Evolutionary conservation across 768 basidiomycete genomes (phyloP), one percentile per base, ranked within the genome.

Genomic region (Leccinum variicolor): DNA sequence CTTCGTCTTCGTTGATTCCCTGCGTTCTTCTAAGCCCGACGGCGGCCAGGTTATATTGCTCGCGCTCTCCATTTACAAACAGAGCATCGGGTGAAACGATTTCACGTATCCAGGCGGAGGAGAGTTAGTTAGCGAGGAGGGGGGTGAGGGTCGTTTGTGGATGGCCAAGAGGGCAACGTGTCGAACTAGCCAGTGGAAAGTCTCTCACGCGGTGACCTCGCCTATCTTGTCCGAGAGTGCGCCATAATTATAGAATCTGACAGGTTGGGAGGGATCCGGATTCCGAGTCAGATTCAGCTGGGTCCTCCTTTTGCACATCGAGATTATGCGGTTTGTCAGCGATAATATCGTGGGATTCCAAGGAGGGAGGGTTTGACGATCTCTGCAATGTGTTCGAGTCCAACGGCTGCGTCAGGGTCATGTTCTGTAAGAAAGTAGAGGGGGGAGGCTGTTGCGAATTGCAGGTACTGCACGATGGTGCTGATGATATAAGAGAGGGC

Each of bases 161-260:
- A 62, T n/a, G 66, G 54, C 17, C 62, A 62, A 19, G 61, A 60
- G 10, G 69, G 69, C 43, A 72, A 54, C 3, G 74, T 70, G 21
- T 67, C 70, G 63, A 62, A 6, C 55, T 62, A 0, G 72, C 45
- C 9, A 56, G 41, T 8, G 68, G 57, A n/a, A 59, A 2, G n/a
- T 65, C 64, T 52, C 56, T 59, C 54, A 47, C 54, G 17, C 47
- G 56, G 39, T 87, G 0, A 92, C 88, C 72, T 96, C 92, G 13
- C 94, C 94, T 55, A 97, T 91, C 75, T 92, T 94, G 73, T 93
- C 85, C 0, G 90, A 90, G 10, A 94, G 78, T n/a, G 84, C 79
- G n/a, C 94, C 94, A 65, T 97, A 96, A 66, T 85, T 81, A 64
- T 85, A 89, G 21, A 58, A 65, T 6, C 56, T 54, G 2, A 56